Conservation (phyloP, 306 rosid species). For the Casuarina equisetifolia region DNA sequence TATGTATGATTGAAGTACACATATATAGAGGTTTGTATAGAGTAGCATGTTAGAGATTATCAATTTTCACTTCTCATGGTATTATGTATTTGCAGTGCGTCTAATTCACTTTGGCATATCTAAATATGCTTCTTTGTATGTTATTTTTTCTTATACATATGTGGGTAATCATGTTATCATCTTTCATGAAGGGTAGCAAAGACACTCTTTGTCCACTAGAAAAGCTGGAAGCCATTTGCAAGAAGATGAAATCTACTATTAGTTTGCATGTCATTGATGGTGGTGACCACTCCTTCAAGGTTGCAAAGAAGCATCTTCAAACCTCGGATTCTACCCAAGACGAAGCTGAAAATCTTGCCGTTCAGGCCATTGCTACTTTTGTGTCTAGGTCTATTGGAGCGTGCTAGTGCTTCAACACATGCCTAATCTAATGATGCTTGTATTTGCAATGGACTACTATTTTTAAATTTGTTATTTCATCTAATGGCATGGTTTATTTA, state of each 20-base stretch:
- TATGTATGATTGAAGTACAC: background rate
- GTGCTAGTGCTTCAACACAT: conserved; percentile 21
- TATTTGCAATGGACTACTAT: background rate
- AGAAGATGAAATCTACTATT: conserved; percentile 61
- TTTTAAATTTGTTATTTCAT: background rate
- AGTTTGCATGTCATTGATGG: conserved; percentile 78
- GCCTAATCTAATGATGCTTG: background rate
- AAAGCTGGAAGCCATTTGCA: conserved; percentile 62
- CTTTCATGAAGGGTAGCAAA: conserved; percentile 69
- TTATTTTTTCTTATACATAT: conserved; percentile 17
- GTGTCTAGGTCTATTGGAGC: conserved; percentile 42
- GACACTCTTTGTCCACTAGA: conserved; percentile 73
- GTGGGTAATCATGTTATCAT: conserved; percentile 3
- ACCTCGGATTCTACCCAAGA: conserved; percentile 56
- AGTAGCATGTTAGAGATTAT: conserved; percentile 1
- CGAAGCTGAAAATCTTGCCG: conserved; percentile 65
- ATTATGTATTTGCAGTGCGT: conserved; percentile 11
- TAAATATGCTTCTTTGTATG: conserved; percentile 2
- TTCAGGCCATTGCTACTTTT: conserved; percentile 59
- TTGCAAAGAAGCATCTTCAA: conserved; percentile 82
- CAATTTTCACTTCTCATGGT: conserved; percentile 8
- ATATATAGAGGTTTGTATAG: background rate
- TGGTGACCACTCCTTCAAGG: conserved; percentile 92
- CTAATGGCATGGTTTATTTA: background rate
- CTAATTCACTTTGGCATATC: background rate